A percentile compares a stretch with the other conserved stretches of the same genome.
phyloP scores from a whole-genome alignment of 805 yeast genomes.

The Yarrowia sp. region DNA sequence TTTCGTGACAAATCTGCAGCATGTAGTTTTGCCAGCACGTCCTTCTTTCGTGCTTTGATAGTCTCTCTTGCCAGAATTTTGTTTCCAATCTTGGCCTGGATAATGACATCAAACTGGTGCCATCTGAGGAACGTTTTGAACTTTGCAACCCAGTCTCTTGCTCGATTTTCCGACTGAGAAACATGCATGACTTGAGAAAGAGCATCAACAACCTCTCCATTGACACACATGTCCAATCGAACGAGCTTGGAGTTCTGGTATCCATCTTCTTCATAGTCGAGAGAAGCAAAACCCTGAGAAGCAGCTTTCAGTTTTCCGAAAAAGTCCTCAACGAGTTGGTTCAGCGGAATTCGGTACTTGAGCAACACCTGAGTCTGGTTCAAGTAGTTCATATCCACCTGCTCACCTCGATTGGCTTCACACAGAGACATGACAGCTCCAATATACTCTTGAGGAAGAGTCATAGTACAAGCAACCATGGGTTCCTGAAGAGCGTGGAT shows the following conservation, averaged over 20 bases:
- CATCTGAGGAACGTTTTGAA: slow-evolving; percentile 75
- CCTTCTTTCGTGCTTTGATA: slow-evolving; percentile 88
- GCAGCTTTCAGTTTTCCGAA: slow-evolving; percentile 89
- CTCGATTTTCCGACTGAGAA: slow-evolving; percentile 68
- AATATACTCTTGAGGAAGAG: slow-evolving; percentile 83
- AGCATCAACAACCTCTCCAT: slow-evolving; percentile 88
- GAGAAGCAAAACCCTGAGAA: slow-evolving; percentile 88
- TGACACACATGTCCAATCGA: slow-evolving; percentile 83
- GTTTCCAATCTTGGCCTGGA: slow-evolving; percentile 82
- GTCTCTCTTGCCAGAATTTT: slow-evolving; percentile 88
- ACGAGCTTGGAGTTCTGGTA: slow-evolving; percentile 76
- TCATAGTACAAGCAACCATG: slow-evolving; percentile 82
- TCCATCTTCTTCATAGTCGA: slow-evolving; percentile 94
- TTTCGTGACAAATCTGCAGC: slow-evolving; percentile 91
- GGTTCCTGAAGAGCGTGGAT: slow-evolving; percentile 71
- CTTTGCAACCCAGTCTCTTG: slow-evolving; percentile 77
- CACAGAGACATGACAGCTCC: slow-evolving; percentile 86
- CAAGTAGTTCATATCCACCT: slow-evolving; percentile 71
- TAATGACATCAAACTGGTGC: slow-evolving; percentile 87
- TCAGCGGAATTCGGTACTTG: slow-evolving; percentile 78
- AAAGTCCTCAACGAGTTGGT: slow-evolving; percentile 90
- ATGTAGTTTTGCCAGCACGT: slow-evolving; percentile 88
- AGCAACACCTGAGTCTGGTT: slow-evolving; percentile 78
- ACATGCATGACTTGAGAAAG: slow-evolving; percentile 85
- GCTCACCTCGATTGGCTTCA: slow-evolving; percentile 79